Conservation (phyloP, 306 rosid genomes). For the Hippophae tibetana region DNA sequence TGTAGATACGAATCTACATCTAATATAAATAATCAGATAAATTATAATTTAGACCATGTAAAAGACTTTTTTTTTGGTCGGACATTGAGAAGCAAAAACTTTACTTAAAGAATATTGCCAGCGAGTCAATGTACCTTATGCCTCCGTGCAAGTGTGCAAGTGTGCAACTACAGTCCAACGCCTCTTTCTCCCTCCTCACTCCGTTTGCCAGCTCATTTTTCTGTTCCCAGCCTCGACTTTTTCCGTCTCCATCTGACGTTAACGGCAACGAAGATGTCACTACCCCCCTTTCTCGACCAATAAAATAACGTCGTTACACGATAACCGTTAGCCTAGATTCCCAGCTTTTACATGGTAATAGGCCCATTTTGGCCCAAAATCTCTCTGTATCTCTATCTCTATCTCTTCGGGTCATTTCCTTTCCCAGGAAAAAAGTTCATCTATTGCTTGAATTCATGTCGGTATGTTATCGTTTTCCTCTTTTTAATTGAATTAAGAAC, state of each 20-base stretch:
- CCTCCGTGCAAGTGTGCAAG: constrained; percentile 20
- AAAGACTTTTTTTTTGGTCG: too few relatives aligned
- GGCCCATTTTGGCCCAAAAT: constrained; percentile 71
- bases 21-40: neutral
- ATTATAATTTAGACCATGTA: neutral
- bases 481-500: neutral
- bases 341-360: constrained; percentile 9
- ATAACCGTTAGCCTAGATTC: constrained; percentile 3
- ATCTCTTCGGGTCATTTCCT: constrained; percentile 21
- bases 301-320: constrained; percentile 24
- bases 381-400: constrained; percentile 10
- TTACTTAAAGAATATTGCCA: constrained; percentile 1
- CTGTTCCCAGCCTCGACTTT: constrained; percentile 1
- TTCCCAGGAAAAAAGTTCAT: constrained; percentile 20
- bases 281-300: neutral
- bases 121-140: constrained; percentile 17
- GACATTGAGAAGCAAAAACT: constrained; percentile 1
- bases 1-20: constrained; percentile 15
- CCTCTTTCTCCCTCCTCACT: neutral
- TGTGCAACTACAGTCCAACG: constrained; percentile 9
- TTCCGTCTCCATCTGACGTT: constrained; percentile 21
- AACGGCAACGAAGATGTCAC: constrained; percentile 13
- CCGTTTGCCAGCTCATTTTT: constrained; percentile 33
- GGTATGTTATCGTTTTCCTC: constrained; percentile 43
- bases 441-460: constrained; percentile 63